Conservation (phyloP, 768 basidiomycete genomes). For the Mycena pura region DNA sequence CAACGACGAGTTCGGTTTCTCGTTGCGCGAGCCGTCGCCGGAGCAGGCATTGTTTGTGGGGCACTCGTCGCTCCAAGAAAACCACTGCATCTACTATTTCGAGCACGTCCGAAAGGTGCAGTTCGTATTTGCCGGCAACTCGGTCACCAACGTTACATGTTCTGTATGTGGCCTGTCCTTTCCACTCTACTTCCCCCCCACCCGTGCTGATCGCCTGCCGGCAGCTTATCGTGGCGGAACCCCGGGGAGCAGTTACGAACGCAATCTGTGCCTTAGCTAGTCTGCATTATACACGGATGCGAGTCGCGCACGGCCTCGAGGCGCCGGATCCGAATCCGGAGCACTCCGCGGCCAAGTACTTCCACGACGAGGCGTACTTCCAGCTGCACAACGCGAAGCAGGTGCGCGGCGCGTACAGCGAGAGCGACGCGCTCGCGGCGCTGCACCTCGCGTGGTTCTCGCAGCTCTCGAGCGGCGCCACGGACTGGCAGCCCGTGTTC, state of each 20-base stretch:
- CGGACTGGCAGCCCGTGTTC: slow-evolving; percentile 75
- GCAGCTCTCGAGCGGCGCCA: slow-evolving; percentile 69
- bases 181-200: not conserved
- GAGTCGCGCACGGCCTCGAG: slow-evolving; percentile 68
- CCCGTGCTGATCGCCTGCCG: slow-evolving; percentile 14
- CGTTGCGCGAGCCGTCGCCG: slow-evolving; percentile 35
- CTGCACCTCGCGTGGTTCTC: slow-evolving; percentile 79
- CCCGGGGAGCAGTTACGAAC: slow-evolving; percentile 73
- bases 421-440: slow-evolving; percentile 79
- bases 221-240: slow-evolving; percentile 66
- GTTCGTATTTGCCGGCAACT: slow-evolving; percentile 67
- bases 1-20: slow-evolving; percentile 41
- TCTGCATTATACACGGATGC: slow-evolving; percentile 69
- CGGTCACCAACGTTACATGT: slow-evolving; percentile 69
- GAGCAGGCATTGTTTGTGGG: slow-evolving; percentile 37
- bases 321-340: slow-evolving; percentile 58
- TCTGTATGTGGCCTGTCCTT: slow-evolving; percentile 59
- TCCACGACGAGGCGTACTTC: slow-evolving; percentile 71
- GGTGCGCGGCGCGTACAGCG: slow-evolving; percentile 59
- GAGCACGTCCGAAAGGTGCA: slow-evolving; percentile 71
- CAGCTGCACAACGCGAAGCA: slow-evolving; percentile 64
- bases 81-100: slow-evolving; percentile 78
- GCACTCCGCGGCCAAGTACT: slow-evolving; percentile 64
- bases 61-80: slow-evolving; percentile 55
- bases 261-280: slow-evolving; percentile 80